Percentiles rank a stretch among this genome's conserved stretches.
These are phyloP conservation scores for Cercospora zeina DNA, from an alignment of 2,329 filamentous ascomycete genomes.

Conservation along the genomic window DNA sequence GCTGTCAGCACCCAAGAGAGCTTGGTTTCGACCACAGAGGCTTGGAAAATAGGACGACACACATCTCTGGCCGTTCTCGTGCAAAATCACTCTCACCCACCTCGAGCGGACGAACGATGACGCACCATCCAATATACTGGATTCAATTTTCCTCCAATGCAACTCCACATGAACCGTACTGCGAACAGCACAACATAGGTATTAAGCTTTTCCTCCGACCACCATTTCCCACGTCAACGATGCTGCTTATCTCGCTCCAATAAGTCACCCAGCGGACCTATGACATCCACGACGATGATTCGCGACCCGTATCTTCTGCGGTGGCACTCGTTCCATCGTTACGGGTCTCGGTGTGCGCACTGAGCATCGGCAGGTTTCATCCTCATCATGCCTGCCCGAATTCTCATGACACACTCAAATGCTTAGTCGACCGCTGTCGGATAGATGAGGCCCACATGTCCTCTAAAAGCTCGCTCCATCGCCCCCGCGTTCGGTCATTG, in stretches of 20 bases:
- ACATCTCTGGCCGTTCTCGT: not conserved
- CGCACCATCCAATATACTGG: too few species aligned
- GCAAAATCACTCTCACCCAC: too few species aligned
- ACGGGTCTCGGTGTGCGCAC: conserved; percentile 14
- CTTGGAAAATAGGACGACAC: not conserved
- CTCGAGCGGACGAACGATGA: too few species aligned
- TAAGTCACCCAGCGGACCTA: conserved; percentile 4
- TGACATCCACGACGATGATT: conserved; percentile 10
- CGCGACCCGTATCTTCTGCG: conserved; percentile 20
- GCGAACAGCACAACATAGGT: too few species aligned
- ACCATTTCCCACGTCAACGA: not conserved
- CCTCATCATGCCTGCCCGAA: conserved; percentile 8
- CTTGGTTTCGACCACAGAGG: conserved; percentile 12
- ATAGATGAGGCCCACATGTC: conserved; percentile 1
- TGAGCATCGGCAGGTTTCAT: conserved; percentile 17
- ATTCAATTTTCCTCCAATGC: too few species aligned
- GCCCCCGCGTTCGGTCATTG: conserved; percentile 18
- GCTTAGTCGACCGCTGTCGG: not conserved
- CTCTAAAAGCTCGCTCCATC: conserved; percentile 19
- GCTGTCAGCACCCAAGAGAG: conserved; percentile 9
- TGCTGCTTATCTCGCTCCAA: conserved; percentile 14
- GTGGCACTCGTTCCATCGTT: conserved; percentile 14
- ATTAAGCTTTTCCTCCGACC: not conserved
- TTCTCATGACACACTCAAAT: conserved; percentile 22
- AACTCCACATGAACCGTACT: too few species aligned